Conservation (phyloP, 805 yeast genomes). For the Lachancea quebecensis region DNA sequence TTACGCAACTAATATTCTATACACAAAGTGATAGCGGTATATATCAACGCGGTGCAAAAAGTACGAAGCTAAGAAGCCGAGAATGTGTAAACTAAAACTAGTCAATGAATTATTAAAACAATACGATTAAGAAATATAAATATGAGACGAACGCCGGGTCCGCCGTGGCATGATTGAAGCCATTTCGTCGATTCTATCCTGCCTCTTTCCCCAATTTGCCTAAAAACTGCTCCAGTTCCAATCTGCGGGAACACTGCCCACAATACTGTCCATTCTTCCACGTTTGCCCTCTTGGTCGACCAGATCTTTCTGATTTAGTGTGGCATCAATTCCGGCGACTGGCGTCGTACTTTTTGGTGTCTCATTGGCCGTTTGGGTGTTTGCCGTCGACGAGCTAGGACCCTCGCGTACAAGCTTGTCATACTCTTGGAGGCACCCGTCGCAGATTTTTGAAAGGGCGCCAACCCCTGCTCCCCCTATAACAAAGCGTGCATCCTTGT, state of each 20-base stretch:
- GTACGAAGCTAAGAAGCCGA: too few species aligned
- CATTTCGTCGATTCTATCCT: neutral
- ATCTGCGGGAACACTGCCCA: conserved; percentile 58
- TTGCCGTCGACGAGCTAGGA: neutral
- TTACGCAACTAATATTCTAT: too few species aligned
- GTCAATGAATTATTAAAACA: neutral
- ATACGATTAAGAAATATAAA: neutral
- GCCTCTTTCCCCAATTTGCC: conserved; percentile 1
- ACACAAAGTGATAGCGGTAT: too few species aligned
- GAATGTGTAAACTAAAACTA: neutral
- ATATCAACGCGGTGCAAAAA: too few species aligned
- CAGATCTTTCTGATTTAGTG: neutral
- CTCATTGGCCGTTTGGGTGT: neutral
- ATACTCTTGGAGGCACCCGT: conserved; percentile 56
- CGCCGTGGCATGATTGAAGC: neutral
- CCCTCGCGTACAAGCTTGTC: conserved; percentile 38
- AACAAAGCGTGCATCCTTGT: conserved; percentile 54
- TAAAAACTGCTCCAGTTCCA: conserved; percentile 77
- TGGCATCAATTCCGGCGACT: neutral
- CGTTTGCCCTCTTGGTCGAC: conserved; percentile 30
- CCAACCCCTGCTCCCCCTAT: conserved; percentile 60
- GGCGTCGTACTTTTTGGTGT: conserved; percentile 1
- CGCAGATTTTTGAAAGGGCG: conserved; percentile 59
- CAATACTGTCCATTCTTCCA: conserved; percentile 28
- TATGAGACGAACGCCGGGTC: conserved; percentile 3